These are phyloP conservation scores for Lactarius indigo DNA, from an alignment of 768 basidiomycete genomes.

Conservation along the genomic window DNA sequence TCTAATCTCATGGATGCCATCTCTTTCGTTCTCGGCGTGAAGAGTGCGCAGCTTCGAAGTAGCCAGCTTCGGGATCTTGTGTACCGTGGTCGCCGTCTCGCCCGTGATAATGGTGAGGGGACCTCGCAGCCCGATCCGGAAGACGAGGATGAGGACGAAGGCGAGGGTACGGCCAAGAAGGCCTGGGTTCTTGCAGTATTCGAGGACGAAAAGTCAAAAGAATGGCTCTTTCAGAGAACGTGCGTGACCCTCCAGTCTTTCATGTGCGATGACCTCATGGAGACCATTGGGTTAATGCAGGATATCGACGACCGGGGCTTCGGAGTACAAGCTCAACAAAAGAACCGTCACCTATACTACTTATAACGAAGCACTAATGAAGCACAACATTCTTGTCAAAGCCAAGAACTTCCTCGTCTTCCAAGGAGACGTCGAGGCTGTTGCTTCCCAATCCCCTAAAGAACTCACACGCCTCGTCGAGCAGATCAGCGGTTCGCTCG, in stretches of 20 bases:
- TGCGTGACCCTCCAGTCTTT: constrained; percentile 39
- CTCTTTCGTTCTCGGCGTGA: constrained; percentile 96
- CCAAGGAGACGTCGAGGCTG: constrained; percentile 97
- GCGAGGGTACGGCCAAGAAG: constrained; percentile 83
- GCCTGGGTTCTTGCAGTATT: constrained; percentile 97
- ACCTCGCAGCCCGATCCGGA: constrained; percentile 37
- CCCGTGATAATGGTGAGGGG: constrained; percentile 42
- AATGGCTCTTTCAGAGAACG: constrained; percentile 92
- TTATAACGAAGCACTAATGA: constrained; percentile 84
- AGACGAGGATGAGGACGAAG: constrained; percentile 49
- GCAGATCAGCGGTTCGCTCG: constrained; percentile 92
- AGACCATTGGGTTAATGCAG: constrained; percentile 41
- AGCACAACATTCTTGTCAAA: constrained; percentile 95
- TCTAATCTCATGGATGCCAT: constrained; percentile 99
- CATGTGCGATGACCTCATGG: not conserved
- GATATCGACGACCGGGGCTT: constrained; percentile 81
- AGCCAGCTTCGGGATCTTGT: constrained; percentile 94
- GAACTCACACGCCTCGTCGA: constrained; percentile 90
- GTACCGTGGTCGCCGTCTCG: constrained; percentile 82
- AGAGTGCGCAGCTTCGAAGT: constrained; percentile 88
- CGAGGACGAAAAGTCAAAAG: constrained; percentile 68
- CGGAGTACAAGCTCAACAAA: constrained; percentile 86
- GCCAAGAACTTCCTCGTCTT: constrained; percentile 99
- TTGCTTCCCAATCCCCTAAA: constrained; percentile 90
- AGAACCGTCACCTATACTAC: constrained; percentile 78